Percentiles rank a stretch among this genome's conserved stretches.
These are phyloP conservation scores for Penicillium silybi DNA, from an alignment of 495 filamentous ascomycete genomes.

Conservation along the genomic window DNA sequence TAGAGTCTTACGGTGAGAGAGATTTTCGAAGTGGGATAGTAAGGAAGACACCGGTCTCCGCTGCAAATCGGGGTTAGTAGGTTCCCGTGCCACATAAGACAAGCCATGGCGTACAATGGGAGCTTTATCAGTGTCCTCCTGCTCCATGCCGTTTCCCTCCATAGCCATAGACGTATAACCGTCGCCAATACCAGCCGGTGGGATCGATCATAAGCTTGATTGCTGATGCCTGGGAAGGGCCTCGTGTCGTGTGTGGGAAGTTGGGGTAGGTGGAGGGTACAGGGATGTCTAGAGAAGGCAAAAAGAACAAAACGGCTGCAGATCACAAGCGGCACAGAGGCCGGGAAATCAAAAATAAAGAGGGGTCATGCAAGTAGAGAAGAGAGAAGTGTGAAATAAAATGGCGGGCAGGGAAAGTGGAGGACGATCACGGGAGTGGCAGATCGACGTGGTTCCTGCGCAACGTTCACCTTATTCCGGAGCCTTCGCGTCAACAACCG, in stretches of 20 bases:
- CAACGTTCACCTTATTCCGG: conserved; percentile 15
- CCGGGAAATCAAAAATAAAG: conserved; percentile 6
- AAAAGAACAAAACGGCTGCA: background rate
- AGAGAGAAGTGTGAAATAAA: conserved; percentile 14
- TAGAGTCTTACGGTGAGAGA: conserved; percentile 52
- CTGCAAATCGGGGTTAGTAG: conserved; percentile 12
- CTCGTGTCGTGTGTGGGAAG: background rate
- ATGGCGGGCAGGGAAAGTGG: conserved; percentile 30
- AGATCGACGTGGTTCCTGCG: conserved; percentile 27
- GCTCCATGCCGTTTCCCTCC: conserved; percentile 34
- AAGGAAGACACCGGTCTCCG: conserved; percentile 84
- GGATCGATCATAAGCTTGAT: conserved; percentile 33
- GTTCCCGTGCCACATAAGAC: conserved; percentile 10
- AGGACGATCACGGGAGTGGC: conserved; percentile 27
- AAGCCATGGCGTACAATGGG: conserved; percentile 41
- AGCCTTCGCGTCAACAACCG: background rate
- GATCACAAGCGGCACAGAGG: conserved; percentile 13
- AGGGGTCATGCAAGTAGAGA: conserved; percentile 6
- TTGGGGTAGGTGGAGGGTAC: conserved; percentile 8
- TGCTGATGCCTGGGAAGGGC: background rate
- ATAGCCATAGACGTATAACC: conserved; percentile 33
- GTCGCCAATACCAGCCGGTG: conserved; percentile 17
- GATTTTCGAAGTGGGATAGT: conserved; percentile 87
- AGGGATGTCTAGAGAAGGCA: conserved; percentile 8
- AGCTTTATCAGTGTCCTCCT: conserved; percentile 42